Base-by-base conservation (phyloP, 2,329 filamentous ascomycete genomes). In the Chaetomiaceae sp. region DNA sequence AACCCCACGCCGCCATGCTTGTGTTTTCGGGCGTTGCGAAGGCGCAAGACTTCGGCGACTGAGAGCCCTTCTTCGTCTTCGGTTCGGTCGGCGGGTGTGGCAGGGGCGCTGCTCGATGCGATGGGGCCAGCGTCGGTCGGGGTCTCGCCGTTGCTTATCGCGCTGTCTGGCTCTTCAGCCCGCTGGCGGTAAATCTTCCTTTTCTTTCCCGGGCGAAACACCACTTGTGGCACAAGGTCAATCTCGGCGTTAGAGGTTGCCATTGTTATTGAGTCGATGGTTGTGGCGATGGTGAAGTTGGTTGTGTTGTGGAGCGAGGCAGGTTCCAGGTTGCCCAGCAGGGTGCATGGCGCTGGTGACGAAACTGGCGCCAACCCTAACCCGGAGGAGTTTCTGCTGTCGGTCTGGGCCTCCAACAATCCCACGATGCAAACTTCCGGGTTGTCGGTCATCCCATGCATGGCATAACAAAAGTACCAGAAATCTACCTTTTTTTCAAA, bases 131-230 rank as follows among this genome's bases (percentile, higher is more conserved):
- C 46, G n/a, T 58, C 44, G 43, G 36, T 25, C 14, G 51, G 29
- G 53, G 54, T 50, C 47, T 40, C 50, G 56, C 33, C 36, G 47
- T 49, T 42, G 52, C 34, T 50, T 27, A 42, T 53, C 33, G 43
- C 27, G 27, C 25, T 45, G 34, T 68, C 64, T 45, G 68, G 64
- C 34, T 64, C 63, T 39, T 65, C 61, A 17, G 66, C 59, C 58
- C 80, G 78, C 58, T 81, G 80, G 43, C 82, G 75, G 59, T 82
- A 81, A 5, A 72, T 70, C 64, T 84, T 84, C 65, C 81, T 75
- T 69, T 83, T 85, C 67, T 83, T 85, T 55, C 72, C 72, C 36
- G 70, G 65, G 3, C 81, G 80, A 60, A 85, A 85, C 29, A 79
- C 68, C 31, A 82, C 67, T 17, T 66, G 66, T 12, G 70, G 67